These are phyloP conservation scores for Lecanicillium sp. DNA, from an alignment of 2,329 filamentous ascomycete genomes.

Conservation along the genomic window DNA sequence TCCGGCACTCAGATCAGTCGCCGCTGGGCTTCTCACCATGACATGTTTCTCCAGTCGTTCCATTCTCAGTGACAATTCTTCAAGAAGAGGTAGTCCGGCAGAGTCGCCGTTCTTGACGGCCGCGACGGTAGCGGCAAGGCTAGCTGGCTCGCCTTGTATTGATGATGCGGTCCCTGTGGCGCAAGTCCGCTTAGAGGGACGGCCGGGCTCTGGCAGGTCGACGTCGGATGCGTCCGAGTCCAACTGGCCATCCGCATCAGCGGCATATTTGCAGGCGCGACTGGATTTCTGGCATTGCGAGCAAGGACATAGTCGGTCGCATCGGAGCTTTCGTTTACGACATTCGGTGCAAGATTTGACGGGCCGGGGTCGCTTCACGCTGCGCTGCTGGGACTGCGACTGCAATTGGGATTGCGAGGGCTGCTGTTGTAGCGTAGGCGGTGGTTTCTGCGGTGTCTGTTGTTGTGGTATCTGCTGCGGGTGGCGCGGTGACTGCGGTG, in stretches of 20 bases:
- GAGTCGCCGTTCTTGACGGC: conserved; percentile 29
- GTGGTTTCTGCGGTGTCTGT: not conserved
- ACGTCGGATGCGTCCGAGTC: conserved; percentile 45
- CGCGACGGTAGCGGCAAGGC: conserved; percentile 4
- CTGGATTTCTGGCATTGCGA: conserved; percentile 54
- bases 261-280: conserved; percentile 46
- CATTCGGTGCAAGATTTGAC: conserved; percentile 53
- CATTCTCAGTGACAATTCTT: conserved; percentile 44
- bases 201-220: conserved; percentile 27
- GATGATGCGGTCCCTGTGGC: conserved; percentile 19
- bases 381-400: conserved; percentile 29
- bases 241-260: conserved; percentile 41
- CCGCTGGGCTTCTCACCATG: conserved; percentile 34
- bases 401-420: conserved; percentile 15
- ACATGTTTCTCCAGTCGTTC: conserved; percentile 49
- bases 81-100: conserved; percentile 31
- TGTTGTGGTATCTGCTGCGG: not conserved
- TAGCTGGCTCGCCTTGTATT: conserved; percentile 2
- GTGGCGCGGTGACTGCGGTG: not conserved
- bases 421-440: not conserved
- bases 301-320: conserved; percentile 50
- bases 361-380: conserved; percentile 48
- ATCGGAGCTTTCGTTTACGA: conserved; percentile 51
- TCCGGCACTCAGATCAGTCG: conserved; percentile 29
- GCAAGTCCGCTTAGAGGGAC: conserved; percentile 35